Evolutionary conservation across 768 basidiomycete genomes (phyloP), one percentile per base, ranked within the genome.

Genomic region (Mycena epipterygia): DNA sequence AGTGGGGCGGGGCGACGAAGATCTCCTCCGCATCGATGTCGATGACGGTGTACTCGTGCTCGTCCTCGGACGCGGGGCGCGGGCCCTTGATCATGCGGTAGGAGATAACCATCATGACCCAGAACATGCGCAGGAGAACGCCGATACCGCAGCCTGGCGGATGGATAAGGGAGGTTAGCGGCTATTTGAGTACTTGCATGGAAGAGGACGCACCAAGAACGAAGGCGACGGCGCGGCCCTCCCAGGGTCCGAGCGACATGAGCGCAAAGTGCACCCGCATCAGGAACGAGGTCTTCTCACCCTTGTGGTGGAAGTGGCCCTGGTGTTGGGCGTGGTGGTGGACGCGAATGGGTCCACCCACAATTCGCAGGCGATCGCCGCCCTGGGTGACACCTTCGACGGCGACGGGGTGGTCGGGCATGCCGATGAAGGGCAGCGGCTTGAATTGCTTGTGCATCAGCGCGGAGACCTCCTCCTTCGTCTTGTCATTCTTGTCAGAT

Each of bases 161-260:
- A 11, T 29, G 25, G 33, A 5, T 2, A 33, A 14, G 27, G 14
- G 14, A 6, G 17, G 14, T 51, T 7, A 13, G 52, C 37, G n/a
- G n/a, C 58, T 52, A 30, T 48, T 51, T 56, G 44, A n/a, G 61
- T 32, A 49, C 23, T 25, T 32, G 8, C 8, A 14, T 37, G 53
- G 39, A 42, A 48, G 23, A 64, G 25, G 39, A 75, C 79, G 59
- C 58, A 89, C 94, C 94, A 21, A 95, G 86, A 65, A 95, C 94
- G 69, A 95, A 95, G 5, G 95, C 90, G 19, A 95, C 90, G 13
- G 90, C 89, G 57, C 93, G 86, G 58, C 93, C 93, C 80, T 95
- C 94, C 93, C 94, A 95, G 23, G 89, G 89, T 16, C 93, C 92
- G 19, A 95, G 88, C 11, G 87, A 79, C 83, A 89, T 89, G 63